phyloP scores from a whole-genome alignment of 2,329 filamentous ascomycete genomes.

The Diaporthe batatas region DNA sequence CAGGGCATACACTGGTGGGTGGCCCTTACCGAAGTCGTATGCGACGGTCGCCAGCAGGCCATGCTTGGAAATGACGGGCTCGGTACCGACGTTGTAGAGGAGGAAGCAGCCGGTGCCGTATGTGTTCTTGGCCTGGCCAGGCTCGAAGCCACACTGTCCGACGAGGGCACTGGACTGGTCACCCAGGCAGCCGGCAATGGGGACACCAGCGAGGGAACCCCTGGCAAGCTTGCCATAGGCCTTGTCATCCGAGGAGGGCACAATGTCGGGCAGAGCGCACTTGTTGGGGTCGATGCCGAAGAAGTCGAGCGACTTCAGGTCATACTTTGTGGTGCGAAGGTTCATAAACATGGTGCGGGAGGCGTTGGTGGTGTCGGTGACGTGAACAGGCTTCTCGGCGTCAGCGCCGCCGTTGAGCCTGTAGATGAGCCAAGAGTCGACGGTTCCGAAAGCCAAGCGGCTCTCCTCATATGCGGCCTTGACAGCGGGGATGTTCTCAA shows the following conservation, averaged over 20 bases:
- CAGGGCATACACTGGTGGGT: slow-evolving; percentile 79
- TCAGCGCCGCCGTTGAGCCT: slow-evolving; percentile 81
- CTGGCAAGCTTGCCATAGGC: slow-evolving; percentile 77
- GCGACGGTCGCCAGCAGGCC: slow-evolving; percentile 89
- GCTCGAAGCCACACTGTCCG: slow-evolving; percentile 85
- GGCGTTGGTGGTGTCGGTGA: slow-evolving; percentile 90
- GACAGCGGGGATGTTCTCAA: slow-evolving; percentile 78
- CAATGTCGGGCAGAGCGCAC: slow-evolving; percentile 83
- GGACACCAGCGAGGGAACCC: slow-evolving; percentile 76
- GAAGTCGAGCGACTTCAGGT: slow-evolving; percentile 81
- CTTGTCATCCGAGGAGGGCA: slow-evolving; percentile 80
- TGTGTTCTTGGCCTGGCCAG: slow-evolving; percentile 89
- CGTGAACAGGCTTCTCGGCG: slow-evolving; percentile 72
- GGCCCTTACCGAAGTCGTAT: slow-evolving; percentile 78
- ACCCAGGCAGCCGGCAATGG: slow-evolving; percentile 86
- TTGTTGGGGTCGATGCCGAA: slow-evolving; percentile 79
- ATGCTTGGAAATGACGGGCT: slow-evolving; percentile 87
- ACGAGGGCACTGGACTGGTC: slow-evolving; percentile 90
- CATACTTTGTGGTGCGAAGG: slow-evolving; percentile 83
- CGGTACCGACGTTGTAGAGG: slow-evolving; percentile 87
- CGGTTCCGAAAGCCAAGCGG: slow-evolving; percentile 84
- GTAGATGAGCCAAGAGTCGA: slow-evolving; percentile 91
- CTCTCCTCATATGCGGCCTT: slow-evolving; percentile 81
- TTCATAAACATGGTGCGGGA: slow-evolving; percentile 97
- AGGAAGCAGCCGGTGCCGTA: slow-evolving; percentile 93